Conservation (phyloP, 331 rosid species). For the Dryas integrifolia region DNA sequence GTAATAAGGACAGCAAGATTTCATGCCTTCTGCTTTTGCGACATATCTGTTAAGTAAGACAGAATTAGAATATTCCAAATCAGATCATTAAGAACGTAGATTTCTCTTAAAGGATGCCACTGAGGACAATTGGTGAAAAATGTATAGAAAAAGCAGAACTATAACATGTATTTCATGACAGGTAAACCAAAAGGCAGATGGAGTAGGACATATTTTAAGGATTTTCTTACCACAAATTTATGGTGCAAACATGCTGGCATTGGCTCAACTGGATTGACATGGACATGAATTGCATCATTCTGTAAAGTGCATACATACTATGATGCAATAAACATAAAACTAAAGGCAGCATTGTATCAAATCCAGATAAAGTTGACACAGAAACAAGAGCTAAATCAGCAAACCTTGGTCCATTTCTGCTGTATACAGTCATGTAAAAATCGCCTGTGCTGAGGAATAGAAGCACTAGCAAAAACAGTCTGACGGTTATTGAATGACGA, state of each 20-base stretch:
- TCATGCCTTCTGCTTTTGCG: slow-evolving; percentile 49
- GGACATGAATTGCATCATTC: slow-evolving; percentile 77
- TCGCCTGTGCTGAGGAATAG: slow-evolving; percentile 86
- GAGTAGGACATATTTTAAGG: slow-evolving; percentile 7
- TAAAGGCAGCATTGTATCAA: slow-evolving; percentile 11
- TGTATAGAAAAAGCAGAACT: neutral
- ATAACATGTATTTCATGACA: neutral
- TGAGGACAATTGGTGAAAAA: neutral
- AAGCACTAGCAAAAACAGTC: slow-evolving; percentile 93
- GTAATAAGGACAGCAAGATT: slow-evolving; percentile 59
- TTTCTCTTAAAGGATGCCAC: neutral
- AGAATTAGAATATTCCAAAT: slow-evolving; percentile 23
- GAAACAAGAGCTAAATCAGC: slow-evolving; percentile 30
- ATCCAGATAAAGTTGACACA: neutral
- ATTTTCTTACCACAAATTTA: slow-evolving; percentile 63
- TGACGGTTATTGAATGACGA: slow-evolving; percentile 70
- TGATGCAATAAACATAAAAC: neutral
- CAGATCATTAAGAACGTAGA: slow-evolving; percentile 2
- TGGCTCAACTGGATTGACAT: slow-evolving; percentile 73
- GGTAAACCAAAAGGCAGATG: neutral
- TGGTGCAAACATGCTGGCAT: slow-evolving; percentile 75
- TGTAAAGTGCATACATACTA: slow-evolving; percentile 27
- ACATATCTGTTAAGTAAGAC: slow-evolving; percentile 53
- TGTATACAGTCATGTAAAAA: slow-evolving; percentile 80
- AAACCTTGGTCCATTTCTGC: slow-evolving; percentile 96